Percentiles rank a stretch among this genome's conserved stretches.
phyloP scores from a whole-genome alignment of 305 asterid species.

The Caryopteris hybrid region DNA sequence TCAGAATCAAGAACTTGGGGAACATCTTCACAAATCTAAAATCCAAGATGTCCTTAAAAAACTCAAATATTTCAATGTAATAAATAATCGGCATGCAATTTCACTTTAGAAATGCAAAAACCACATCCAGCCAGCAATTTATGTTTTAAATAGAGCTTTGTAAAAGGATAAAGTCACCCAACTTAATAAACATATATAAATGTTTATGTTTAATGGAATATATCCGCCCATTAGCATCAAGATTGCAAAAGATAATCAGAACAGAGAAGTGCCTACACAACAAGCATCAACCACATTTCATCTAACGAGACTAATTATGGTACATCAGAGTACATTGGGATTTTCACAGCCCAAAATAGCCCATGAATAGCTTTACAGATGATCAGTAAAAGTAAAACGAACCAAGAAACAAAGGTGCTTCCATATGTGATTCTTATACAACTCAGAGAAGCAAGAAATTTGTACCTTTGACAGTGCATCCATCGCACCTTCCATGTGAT shows the following conservation, averaged over 20 bases:
- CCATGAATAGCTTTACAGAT: neutral
- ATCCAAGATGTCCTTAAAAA: neutral
- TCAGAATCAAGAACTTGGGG: constrained; percentile 86
- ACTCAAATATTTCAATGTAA: neutral
- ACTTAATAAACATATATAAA: neutral
- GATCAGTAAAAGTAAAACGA: neutral
- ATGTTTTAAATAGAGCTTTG: neutral
- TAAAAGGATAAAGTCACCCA: neutral
- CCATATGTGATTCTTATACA: neutral
- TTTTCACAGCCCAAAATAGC: constrained; percentile 3
- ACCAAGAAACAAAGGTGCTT: neutral
- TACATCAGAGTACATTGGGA: neutral
- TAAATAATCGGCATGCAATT: neutral
- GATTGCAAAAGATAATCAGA: constrained; percentile 1
- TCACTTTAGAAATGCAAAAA: neutral
- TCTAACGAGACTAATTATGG: neutral
- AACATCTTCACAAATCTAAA: constrained; percentile 77
- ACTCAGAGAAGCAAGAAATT: constrained; percentile 5
- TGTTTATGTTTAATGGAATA: neutral
- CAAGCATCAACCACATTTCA: neutral
- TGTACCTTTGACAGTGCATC: constrained; percentile 97
- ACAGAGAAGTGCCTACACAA: constrained; percentile 8
- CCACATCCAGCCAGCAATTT: neutral
- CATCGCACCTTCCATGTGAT: constrained; percentile 99
- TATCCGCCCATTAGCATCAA: neutral